These are phyloP conservation scores for Telopea speciosissima DNA, from an alignment of 177 flowering plant genomes.

Conservation along the genomic window DNA sequence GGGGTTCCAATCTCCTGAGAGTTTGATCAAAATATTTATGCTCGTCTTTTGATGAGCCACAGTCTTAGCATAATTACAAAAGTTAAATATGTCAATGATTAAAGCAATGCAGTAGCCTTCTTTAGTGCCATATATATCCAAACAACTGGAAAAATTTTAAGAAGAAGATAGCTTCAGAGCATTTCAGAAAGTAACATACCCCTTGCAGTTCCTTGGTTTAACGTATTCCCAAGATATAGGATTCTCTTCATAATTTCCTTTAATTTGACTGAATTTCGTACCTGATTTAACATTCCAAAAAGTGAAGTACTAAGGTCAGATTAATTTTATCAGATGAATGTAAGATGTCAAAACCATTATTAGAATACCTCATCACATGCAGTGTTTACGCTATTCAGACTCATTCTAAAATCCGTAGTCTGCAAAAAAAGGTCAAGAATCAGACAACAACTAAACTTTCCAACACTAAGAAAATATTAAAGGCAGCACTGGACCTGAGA, in stretches of 20 bases:
- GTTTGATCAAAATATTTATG: too few species aligned
- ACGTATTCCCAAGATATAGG: slow-evolving; percentile 61
- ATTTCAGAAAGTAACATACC: slow-evolving; percentile 34
- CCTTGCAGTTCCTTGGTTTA: slow-evolving; percentile 87
- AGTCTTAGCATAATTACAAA: not conserved
- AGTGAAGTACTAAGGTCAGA: slow-evolving; percentile 5
- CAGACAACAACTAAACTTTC: not conserved
- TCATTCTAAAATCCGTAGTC: slow-evolving; percentile 82
- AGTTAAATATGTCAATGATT: not conserved
- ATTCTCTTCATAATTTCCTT: slow-evolving; percentile 75
- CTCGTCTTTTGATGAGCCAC: not conserved
- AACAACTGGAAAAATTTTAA: too few species aligned
- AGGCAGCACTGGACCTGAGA: slow-evolving; percentile 63
- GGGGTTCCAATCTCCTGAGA: not conserved
- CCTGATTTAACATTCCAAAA: slow-evolving; percentile 30
- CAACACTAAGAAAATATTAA: not conserved
- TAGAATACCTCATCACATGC: slow-evolving; percentile 86
- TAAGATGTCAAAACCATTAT: not conserved
- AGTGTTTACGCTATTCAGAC: slow-evolving; percentile 66
- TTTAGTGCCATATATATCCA: too few species aligned
- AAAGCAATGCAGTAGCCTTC: not conserved
- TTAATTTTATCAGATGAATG: not conserved
- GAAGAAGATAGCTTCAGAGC: not conserved
- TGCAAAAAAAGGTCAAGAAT: slow-evolving; percentile 26
- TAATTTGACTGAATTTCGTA: slow-evolving; percentile 54